Conservation (phyloP, 139 green algal genomes). For the Nannochloris sp. region DNA sequence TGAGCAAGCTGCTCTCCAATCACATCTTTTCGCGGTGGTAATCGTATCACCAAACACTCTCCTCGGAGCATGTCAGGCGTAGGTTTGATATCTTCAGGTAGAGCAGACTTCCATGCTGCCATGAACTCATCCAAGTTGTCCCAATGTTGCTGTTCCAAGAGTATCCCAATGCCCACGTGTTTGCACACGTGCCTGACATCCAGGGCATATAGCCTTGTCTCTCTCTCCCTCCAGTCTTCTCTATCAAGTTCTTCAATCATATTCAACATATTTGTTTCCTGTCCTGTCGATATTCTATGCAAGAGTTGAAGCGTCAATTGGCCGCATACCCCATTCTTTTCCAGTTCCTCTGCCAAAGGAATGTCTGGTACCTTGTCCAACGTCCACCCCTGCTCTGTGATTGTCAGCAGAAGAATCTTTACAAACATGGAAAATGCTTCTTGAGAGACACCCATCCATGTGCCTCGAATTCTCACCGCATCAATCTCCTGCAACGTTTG, state of each 20-base stretch:
- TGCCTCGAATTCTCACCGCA: constrained; percentile 32
- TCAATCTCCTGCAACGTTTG: constrained; percentile 19
- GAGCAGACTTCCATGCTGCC: constrained; percentile 8
- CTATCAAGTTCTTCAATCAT: not conserved
- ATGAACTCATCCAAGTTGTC: constrained; percentile 12
- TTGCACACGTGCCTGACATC: constrained; percentile 16
- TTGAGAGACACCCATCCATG: constrained; percentile 35
- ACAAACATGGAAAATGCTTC: constrained; percentile 42
- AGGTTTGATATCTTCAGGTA: constrained; percentile 26
- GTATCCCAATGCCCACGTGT: constrained; percentile 16
- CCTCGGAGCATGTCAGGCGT: constrained; percentile 27
- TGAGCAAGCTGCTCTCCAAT: not conserved
- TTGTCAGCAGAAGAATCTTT: constrained; percentile 27
- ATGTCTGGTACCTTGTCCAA: constrained; percentile 4
- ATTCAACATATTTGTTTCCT: not conserved
- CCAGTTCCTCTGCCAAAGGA: constrained; percentile 9
- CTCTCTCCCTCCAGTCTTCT: not conserved
- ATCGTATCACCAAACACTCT: constrained; percentile 29
- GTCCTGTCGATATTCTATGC: constrained; percentile 20
- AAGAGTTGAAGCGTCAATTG: constrained; percentile 44
- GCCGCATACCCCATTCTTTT: constrained; percentile 24
- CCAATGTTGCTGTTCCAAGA: constrained; percentile 13
- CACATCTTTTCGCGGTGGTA: constrained; percentile 1
- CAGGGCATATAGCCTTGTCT: not conserved
- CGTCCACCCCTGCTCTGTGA: not conserved